A percentile compares a stretch with the other conserved stretches of the same genome.
phyloP scores from a whole-genome alignment of 225 moss, liverwort and hornwort genomes.

The Thuidium tamariscinum region DNA sequence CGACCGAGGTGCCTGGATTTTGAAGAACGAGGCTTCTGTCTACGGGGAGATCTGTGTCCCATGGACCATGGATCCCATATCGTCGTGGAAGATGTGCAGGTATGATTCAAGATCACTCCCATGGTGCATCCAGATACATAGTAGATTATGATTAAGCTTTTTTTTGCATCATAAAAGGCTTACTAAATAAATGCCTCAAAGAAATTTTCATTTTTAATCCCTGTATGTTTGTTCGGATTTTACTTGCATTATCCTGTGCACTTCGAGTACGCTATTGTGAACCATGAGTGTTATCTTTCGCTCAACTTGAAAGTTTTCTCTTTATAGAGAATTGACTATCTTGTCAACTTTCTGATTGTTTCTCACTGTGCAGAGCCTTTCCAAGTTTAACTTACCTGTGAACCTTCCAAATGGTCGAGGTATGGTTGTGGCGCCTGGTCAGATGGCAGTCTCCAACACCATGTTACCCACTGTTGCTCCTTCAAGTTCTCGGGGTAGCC shows the following conservation, averaged over 20 bases:
- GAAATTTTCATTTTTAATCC: background rate
- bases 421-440: conserved; percentile 58
- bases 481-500: conserved; percentile 43
- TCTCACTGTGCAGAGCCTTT: conserved; percentile 64
- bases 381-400: conserved; percentile 92
- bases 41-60: conserved; percentile 92
- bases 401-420: conserved; percentile 82
- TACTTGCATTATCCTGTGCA: background rate
- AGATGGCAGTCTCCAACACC: conserved; percentile 51
- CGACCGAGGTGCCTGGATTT: conserved; percentile 94
- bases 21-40: conserved; percentile 91
- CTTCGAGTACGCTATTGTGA: background rate
- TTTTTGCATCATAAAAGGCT: background rate
- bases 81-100: conserved; percentile 98
- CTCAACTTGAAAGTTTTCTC: background rate
- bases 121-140: background rate
- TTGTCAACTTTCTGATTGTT: background rate
- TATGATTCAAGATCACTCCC: conserved; percentile 11
- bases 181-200: background rate
- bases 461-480: conserved; percentile 44
- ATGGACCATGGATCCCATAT: conserved; percentile 99
- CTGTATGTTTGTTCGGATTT: background rate
- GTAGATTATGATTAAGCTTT: background rate
- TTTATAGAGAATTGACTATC: background rate
- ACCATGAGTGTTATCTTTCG: background rate